Evolutionary conservation across 2,329 filamentous ascomycete genomes (phyloP), one percentile per base, ranked within the genome.

Genomic region (Pseudopyricularia cyperi): DNA sequence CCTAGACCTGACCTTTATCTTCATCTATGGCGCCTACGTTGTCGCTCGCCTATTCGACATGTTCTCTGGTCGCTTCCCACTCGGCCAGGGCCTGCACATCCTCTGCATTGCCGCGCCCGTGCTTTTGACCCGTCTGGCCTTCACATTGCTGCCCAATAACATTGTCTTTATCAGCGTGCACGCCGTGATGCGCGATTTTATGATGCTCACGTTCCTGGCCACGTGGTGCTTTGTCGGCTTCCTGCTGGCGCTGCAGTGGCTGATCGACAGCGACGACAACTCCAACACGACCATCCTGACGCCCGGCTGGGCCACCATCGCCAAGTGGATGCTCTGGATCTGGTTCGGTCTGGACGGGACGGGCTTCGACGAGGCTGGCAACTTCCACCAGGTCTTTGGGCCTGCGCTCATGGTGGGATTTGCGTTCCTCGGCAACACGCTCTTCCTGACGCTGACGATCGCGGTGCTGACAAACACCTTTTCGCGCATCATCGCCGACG

Each of bases 291-390:
- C 49, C 15, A 32, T 24, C 11, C 5, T 44, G 7, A 39, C 35
- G 35, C 49, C 49, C 8, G n/a, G 35, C n/a, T 51, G 49, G 49
- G 35, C 49, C 66, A 87, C 83, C 1, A 89, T 93, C 55, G 81
- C 81, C 46, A 89, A 90, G 66, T 94, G 88, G 88, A 91, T 94
- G 87, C 77, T 93, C 2, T 93, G 86, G 77, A 90, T 94, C 57
- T 94, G 88, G 88, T 93, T 94, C 61, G 88, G 88, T 2, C 77
- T 94, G 2, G 88, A 93, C 59, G 88, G 79, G 7, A 80, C 75
- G 3, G 80, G 80, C 7, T 81, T 76, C 46, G 70, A 74, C 53
- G 68, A 71, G 54, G 70, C 69, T 2, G 67, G 66, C 8, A 75
- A 80, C 46, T 83, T 87, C 64, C 82, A 88, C 61, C 71, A 77